Evolutionary conservation across 352 stramenopile species (phyloP).

Genomic region (Blastocystis sp.): DNA sequence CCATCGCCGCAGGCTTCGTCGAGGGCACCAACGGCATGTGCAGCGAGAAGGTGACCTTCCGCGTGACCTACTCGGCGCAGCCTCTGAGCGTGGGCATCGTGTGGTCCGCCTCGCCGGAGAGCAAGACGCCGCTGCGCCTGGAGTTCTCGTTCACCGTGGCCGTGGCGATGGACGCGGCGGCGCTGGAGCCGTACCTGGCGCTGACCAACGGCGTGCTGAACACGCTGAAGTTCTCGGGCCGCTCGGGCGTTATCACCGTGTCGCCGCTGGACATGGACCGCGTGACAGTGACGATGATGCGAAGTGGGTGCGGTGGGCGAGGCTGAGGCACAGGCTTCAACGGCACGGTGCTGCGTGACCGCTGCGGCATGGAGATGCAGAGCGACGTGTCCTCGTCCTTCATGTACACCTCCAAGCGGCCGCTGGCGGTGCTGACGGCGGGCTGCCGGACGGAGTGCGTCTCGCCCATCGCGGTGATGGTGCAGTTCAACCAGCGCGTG

Average conservation of each 20-base stretch:
- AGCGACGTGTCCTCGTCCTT: background rate
- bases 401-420: background rate
- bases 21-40: background rate
- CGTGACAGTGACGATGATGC: background rate
- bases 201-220: conserved; percentile 29
- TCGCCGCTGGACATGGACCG: background rate
- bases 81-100: background rate
- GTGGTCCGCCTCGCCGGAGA: background rate
- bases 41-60: background rate
- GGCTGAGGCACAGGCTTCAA: background rate
- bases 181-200: background rate
- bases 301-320: background rate
- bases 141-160: background rate
- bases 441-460: background rate
- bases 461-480: background rate
- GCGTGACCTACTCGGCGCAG: background rate
- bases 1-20: background rate
- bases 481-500: background rate
- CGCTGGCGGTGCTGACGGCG: background rate
- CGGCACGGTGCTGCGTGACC: background rate
- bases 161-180: background rate
- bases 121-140: background rate
- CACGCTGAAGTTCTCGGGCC: background rate
- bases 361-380: background rate
- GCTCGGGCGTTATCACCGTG: background rate